Percentiles rank a stretch among this genome's conserved stretches.
Conservation (phyloP, 2,329 filamentous ascomycete species). For the Ceratocystis alfenasii region DNA sequence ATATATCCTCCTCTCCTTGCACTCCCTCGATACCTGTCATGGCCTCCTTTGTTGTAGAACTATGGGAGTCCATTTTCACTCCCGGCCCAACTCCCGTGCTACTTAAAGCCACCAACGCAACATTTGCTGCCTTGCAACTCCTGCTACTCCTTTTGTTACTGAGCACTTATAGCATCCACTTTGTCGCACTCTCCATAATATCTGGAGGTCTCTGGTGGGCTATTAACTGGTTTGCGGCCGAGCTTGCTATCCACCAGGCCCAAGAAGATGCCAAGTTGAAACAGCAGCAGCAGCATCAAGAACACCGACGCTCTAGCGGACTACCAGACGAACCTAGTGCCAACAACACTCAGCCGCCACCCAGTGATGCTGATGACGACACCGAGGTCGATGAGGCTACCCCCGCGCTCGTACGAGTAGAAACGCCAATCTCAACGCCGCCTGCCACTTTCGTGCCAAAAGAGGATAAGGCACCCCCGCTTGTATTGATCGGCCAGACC, state of each 20-base stretch:
- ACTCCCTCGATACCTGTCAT: constrained; percentile 30
- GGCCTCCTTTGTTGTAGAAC: constrained; percentile 55
- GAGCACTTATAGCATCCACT: constrained; percentile 80
- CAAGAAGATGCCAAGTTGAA: constrained; percentile 29
- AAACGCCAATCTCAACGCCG: not conserved
- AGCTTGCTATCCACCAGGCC: constrained; percentile 38
- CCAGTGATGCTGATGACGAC: constrained; percentile 33
- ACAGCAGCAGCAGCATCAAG: constrained; percentile 27
- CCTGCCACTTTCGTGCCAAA: constrained; percentile 21
- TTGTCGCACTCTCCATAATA: constrained; percentile 66
- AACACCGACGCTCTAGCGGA: not conserved
- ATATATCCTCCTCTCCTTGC: not conserved
- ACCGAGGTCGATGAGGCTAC: constrained; percentile 38
- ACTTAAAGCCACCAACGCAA: constrained; percentile 76
- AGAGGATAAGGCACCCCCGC: not conserved
- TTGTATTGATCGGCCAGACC: not conserved
- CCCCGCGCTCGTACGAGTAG: constrained; percentile 25
- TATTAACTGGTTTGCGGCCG: constrained; percentile 92
- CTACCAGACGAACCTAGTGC: constrained; percentile 16
- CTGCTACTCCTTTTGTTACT: constrained; percentile 64
- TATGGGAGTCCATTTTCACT: constrained; percentile 89
- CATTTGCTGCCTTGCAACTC: constrained; percentile 74
- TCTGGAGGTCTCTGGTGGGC: constrained; percentile 78
- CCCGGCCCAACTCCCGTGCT: constrained; percentile 81
- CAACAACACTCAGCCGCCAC: constrained; percentile 28